Evolutionary conservation across 2,329 filamentous ascomycete species (phyloP).

Genomic region (Aureobasidium melanogenum): DNA sequence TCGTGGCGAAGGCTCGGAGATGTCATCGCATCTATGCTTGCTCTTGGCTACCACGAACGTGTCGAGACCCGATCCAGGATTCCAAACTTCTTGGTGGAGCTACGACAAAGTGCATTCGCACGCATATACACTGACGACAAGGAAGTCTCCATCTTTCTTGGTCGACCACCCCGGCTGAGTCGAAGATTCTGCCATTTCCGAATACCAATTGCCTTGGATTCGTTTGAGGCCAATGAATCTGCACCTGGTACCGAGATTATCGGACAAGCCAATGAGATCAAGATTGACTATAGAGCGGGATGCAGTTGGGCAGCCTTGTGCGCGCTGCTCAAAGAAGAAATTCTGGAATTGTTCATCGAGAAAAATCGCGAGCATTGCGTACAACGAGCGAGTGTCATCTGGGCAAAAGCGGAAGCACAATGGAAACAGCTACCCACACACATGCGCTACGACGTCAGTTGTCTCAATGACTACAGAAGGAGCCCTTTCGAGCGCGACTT

Average conservation of each 20-base stretch:
- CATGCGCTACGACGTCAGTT: conserved; percentile 17
- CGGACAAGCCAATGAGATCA: conserved; percentile 4
- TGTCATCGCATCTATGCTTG: conserved; percentile 38
- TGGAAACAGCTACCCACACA: conserved; percentile 22
- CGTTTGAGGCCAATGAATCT: background rate
- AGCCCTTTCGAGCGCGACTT: conserved; percentile 25
- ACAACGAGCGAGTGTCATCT: conserved; percentile 14
- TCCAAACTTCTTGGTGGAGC: conserved; percentile 33
- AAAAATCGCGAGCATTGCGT: conserved; percentile 13
- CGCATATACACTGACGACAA: conserved; percentile 40
- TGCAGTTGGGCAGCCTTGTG: conserved; percentile 26
- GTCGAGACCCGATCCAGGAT: conserved; percentile 22
- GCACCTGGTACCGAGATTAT: background rate
- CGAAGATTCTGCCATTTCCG: conserved; percentile 33
- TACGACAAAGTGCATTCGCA: conserved; percentile 34
- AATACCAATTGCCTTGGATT: background rate
- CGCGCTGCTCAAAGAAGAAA: conserved; percentile 26
- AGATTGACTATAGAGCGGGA: conserved; percentile 22
- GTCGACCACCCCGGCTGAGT: conserved; percentile 40
- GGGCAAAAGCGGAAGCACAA: conserved; percentile 16
- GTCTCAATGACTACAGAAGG: conserved; percentile 14
- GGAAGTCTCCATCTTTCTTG: conserved; percentile 41
- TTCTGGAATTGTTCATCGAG: conserved; percentile 24
- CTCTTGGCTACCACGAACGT: conserved; percentile 40
- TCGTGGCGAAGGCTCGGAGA: conserved; percentile 42